phyloP scores from a whole-genome alignment of 2,329 filamentous ascomycete genomes.

The Beauveria scarabaeidicola region DNA sequence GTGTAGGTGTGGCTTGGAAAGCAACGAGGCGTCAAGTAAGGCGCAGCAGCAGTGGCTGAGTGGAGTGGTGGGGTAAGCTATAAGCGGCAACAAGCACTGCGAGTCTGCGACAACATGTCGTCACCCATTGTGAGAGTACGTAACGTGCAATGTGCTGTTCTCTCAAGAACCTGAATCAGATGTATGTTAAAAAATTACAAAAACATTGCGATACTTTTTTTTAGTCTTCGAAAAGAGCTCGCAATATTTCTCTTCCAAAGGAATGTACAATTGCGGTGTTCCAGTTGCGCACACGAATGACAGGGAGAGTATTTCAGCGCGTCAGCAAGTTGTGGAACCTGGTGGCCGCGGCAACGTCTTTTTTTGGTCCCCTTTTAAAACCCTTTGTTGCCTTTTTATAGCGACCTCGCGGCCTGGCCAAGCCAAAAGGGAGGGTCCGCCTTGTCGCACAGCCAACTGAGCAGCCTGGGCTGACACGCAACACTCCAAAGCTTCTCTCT shows the following conservation, averaged over 20 bases:
- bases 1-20: no score
- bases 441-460: constrained; percentile 10
- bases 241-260: no score
- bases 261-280: no score
- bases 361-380: neutral
- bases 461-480: constrained; percentile 1
- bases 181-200: no score
- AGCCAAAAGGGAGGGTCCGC: neutral
- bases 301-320: no score
- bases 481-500: neutral
- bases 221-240: no score
- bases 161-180: no score
- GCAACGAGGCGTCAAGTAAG: neutral
- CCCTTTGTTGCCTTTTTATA: neutral
- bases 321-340: neutral
- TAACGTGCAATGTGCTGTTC: neutral
- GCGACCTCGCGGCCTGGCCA: neutral
- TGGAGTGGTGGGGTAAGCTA: neutral
- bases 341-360: constrained; percentile 9
- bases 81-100: neutral
- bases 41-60: constrained; percentile 6
- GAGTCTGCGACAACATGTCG: neutral
- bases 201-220: no score
- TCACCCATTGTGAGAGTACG: neutral
- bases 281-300: no score